Base-by-base conservation (phyloP, 768 basidiomycete species). In the Boletus reticulatus region DNA sequence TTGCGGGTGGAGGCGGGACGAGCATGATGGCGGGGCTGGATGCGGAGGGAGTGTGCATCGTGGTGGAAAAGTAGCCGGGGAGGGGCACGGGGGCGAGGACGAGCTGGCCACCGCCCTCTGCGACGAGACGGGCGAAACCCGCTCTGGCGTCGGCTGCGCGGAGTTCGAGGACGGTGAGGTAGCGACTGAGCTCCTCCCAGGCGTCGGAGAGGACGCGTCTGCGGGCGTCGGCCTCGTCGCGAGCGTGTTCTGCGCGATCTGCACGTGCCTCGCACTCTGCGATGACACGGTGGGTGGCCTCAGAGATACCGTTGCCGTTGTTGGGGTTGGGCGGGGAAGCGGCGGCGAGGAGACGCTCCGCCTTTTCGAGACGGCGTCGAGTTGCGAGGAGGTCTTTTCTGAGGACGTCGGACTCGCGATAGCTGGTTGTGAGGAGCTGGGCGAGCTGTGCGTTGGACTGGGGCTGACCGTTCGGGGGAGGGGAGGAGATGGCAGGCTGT, bases 211-310 rank as follows among this genome's bases (percentile, higher is more conserved):
- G 54, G 52, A 74, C 68, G 49, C 72, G 72, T 55, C 76, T 63
- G 13, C 80, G 74, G 0, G 79, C 76, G 32, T 83, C 79, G 0
- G 80, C 77, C 12, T 86, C 84, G 62, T 85, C 84, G 48, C 81
- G 74, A 4, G 76, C 78, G 29, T 68, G 64, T 65, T 86, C 83
- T 4, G 82, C 81, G 50, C 73, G 72, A 36, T 74, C 70, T 2
- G 77, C 73, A 50, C 83, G 81, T 29, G 76, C 72, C 57, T 86
- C 83, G 56, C 74, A 77, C 0, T 81, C 75, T 13, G 72, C 57
- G 58, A 81, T 69, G 62, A 75, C 61, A 49, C 74, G 73, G 41
- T 71, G 68, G 27, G 75, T 65, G 13, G 72, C 54, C 11, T 75
- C 68, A 49, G 75, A 52, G 60, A 70, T 42, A 50, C 60, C 1